Evolutionary conservation across 305 asterid genomes (phyloP).

Genomic region (Fraxinus latifolia): DNA sequence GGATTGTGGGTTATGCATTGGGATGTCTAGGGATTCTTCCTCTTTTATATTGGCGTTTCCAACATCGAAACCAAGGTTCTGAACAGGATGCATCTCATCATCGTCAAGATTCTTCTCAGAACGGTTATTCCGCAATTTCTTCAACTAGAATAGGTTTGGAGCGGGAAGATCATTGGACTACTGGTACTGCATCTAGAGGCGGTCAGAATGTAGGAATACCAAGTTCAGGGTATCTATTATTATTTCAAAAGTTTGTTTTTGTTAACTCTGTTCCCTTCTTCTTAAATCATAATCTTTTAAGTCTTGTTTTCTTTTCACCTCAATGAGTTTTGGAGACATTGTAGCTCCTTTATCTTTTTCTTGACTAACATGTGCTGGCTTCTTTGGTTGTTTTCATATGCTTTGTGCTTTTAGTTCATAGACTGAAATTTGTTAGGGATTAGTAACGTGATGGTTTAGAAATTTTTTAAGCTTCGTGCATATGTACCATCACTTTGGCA

Average conservation of each 20-base stretch:
- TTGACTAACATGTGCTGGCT: not conserved
- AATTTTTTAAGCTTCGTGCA: not conserved
- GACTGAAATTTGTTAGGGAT: not conserved
- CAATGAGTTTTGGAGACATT: slow-evolving; percentile 5
- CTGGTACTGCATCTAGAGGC: slow-evolving; percentile 46
- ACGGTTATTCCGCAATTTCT: slow-evolving; percentile 42
- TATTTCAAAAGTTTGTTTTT: slow-evolving; percentile 12
- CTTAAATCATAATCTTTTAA: not conserved
- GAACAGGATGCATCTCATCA: slow-evolving; percentile 64
- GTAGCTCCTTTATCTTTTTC: slow-evolving; percentile 11
- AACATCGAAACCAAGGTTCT: slow-evolving; percentile 60
- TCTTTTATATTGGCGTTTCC: slow-evolving; percentile 82
- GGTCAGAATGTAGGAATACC: slow-evolving; percentile 39
- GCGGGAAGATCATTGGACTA: slow-evolving; percentile 45
- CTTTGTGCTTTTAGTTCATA: not conserved
- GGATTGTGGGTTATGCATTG: slow-evolving; percentile 85
- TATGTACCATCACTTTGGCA: not conserved
- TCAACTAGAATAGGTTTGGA: slow-evolving; percentile 47
- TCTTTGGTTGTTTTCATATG: not conserved
- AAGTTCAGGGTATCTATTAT: slow-evolving; percentile 54
- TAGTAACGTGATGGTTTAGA: slow-evolving; percentile 1
- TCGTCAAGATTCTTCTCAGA: slow-evolving; percentile 44
- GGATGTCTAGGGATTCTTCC: slow-evolving; percentile 85
- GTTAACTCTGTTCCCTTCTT: not conserved
- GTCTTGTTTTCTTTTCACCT: not conserved